These are phyloP conservation scores for Actinidia polygama DNA, from an alignment of 179 eudicot genomes.

Conservation along the genomic window DNA sequence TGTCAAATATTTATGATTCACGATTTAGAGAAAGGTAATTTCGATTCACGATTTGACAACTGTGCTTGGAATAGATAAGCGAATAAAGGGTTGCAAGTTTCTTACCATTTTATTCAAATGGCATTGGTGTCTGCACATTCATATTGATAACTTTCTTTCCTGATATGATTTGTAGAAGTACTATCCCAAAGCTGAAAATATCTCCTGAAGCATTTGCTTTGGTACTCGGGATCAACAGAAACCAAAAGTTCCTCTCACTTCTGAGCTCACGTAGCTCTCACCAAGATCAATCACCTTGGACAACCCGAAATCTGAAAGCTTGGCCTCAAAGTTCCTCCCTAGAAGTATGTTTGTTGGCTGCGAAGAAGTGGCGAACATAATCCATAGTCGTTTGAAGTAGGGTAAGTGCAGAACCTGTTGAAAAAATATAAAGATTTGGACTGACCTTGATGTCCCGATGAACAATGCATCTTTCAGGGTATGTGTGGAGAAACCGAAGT, in stretches of 20 bases:
- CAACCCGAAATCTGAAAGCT: slow-evolving; percentile 54
- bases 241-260: slow-evolving; percentile 65
- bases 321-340: slow-evolving; percentile 40
- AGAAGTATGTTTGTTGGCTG: slow-evolving; percentile 63
- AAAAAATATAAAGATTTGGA: not conserved
- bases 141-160: slow-evolving; percentile 54
- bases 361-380: not conserved
- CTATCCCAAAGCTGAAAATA: slow-evolving; percentile 60
- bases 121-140: slow-evolving; percentile 45
- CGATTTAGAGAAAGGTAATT: no score
- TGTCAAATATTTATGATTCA: no score
- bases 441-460: slow-evolving; percentile 54
- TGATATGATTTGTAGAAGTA: slow-evolving; percentile 50
- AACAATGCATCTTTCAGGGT: slow-evolving; percentile 52
- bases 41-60: no score
- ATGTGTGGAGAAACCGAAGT: slow-evolving; percentile 51
- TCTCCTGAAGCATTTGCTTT: slow-evolving; percentile 46
- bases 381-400: not conserved
- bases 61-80: no score
- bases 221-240: slow-evolving; percentile 66
- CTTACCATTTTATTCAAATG: slow-evolving; percentile 47
- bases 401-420: not conserved
- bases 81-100: not conserved
- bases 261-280: slow-evolving; percentile 55
- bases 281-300: slow-evolving; percentile 47